Conservation (phyloP, 371 early-diverging fungal genomes). For the Mortierella sp. region DNA sequence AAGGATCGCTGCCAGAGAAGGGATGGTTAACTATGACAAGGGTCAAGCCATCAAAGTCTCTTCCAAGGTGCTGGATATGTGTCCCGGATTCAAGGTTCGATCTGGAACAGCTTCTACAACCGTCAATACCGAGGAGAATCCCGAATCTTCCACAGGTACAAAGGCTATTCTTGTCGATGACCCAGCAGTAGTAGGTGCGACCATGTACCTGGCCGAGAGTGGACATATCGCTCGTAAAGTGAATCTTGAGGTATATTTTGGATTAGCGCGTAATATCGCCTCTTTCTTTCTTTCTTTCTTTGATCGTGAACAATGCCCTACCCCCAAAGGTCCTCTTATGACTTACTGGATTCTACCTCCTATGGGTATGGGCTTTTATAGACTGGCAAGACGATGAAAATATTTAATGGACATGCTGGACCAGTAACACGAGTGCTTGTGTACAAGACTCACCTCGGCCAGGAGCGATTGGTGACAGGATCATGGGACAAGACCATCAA, state of each 20-base stretch:
- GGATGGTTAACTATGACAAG: conserved; percentile 70
- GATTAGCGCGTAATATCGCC: too few relatives aligned
- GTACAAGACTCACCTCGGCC: conserved; percentile 55
- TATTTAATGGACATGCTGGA: conserved; percentile 82
- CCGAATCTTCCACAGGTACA: not conserved
- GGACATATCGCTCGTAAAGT: conserved; percentile 53
- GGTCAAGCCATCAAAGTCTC: conserved; percentile 70
- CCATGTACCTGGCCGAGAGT: conserved; percentile 50
- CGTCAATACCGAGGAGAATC: not conserved
- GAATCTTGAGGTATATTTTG: conserved; percentile 36
- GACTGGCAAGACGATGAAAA: conserved; percentile 69
- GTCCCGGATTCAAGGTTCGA: conserved; percentile 11
- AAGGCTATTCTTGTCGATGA: conserved; percentile 18
- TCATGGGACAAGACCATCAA: conserved; percentile 87
- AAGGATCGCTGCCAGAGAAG: conserved; percentile 62
- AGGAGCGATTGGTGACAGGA: conserved; percentile 77
- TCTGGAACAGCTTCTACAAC: not conserved
- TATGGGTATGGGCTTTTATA: conserved; percentile 19
- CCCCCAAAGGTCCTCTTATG: not conserved
- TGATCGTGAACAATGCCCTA: not conserved
- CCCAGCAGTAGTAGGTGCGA: conserved; percentile 23
- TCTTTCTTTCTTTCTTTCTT: not conserved
- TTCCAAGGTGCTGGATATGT: conserved; percentile 73
- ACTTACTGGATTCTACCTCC: not conserved
- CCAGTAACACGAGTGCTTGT: conserved; percentile 80